Percentiles rank a stretch among this genome's conserved stretches.
Conservation (phyloP, 257 asterid genomes). For the Solanum appendiculatum region DNA sequence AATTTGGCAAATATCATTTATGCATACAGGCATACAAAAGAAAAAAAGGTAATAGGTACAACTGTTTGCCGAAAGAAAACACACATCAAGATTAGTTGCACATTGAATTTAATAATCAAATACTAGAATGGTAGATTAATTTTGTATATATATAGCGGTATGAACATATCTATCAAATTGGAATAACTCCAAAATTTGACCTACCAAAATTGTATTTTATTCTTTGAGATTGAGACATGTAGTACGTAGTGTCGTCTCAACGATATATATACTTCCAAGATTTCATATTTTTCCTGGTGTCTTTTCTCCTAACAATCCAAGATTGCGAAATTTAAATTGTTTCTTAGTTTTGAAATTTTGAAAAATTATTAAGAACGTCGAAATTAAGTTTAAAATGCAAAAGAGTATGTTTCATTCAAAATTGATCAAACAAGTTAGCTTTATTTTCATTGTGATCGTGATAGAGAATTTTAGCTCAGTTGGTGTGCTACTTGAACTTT, state of each 20-base stretch:
- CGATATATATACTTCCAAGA: neutral
- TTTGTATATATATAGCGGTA: neutral
- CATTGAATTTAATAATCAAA: neutral
- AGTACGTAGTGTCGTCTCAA: neutral
- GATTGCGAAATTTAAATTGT: neutral
- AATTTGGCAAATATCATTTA: neutral
- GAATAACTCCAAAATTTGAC: neutral
- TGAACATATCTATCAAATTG: neutral
- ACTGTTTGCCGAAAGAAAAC: neutral
- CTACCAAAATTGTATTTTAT: neutral
- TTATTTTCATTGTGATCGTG: neutral
- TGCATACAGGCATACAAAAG: neutral
- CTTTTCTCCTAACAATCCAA: neutral
- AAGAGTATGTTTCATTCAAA: neutral
- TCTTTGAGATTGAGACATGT: neutral
- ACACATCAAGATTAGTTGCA: neutral
- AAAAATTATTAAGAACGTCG: neutral
- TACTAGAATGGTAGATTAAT: neutral
- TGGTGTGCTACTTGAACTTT: neutral
- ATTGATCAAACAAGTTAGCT: neutral
- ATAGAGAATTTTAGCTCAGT: too few relatives aligned
- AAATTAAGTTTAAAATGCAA: neutral
- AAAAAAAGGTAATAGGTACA: neutral
- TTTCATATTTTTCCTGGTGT: neutral
- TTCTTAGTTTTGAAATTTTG: neutral